Evolutionary conservation across 1,284 basidiomycete genomes (phyloP).

Genomic region (Ceratobasidium sp.): DNA sequence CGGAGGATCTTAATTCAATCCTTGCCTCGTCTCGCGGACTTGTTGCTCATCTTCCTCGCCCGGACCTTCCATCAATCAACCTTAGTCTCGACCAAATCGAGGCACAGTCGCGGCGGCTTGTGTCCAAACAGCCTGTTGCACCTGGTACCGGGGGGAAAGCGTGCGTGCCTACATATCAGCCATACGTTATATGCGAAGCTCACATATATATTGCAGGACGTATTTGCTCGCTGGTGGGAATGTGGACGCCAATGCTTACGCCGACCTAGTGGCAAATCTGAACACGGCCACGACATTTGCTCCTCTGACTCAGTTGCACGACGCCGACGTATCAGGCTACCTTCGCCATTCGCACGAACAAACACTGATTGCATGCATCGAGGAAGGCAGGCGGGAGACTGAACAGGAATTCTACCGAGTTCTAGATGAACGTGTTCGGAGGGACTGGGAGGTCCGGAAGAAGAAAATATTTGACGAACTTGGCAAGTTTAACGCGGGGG

Average conservation of each 20-base stretch:
- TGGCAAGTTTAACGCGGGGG: conserved; percentile 62
- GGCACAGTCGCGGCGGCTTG: conserved; percentile 82
- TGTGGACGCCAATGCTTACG: conserved; percentile 84
- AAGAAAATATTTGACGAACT: conserved; percentile 91
- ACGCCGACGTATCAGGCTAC: conserved; percentile 90
- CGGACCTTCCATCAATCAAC: conserved; percentile 85
- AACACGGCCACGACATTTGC: conserved; percentile 89
- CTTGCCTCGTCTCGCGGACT: conserved; percentile 76
- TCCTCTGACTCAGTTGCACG: conserved; percentile 86
- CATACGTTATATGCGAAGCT: neutral
- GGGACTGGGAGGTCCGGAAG: conserved; percentile 92
- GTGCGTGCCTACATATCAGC: conserved; percentile 61
- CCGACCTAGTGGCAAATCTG: conserved; percentile 81
- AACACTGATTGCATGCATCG: conserved; percentile 91
- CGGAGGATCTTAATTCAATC: conserved; percentile 70
- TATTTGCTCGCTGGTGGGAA: conserved; percentile 90
- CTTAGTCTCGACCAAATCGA: conserved; percentile 93
- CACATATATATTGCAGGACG: conserved; percentile 62
- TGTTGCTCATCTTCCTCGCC: conserved; percentile 76
- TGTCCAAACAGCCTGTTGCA: conserved; percentile 72
- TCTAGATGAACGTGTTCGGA: conserved; percentile 77
- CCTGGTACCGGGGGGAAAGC: conserved; percentile 75
- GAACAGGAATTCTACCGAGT: conserved; percentile 86
- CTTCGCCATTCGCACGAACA: conserved; percentile 93
- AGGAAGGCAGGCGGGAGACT: conserved; percentile 87